Conservation (phyloP, 805 yeast species). For the Wilhelminamyces savonicus region DNA sequence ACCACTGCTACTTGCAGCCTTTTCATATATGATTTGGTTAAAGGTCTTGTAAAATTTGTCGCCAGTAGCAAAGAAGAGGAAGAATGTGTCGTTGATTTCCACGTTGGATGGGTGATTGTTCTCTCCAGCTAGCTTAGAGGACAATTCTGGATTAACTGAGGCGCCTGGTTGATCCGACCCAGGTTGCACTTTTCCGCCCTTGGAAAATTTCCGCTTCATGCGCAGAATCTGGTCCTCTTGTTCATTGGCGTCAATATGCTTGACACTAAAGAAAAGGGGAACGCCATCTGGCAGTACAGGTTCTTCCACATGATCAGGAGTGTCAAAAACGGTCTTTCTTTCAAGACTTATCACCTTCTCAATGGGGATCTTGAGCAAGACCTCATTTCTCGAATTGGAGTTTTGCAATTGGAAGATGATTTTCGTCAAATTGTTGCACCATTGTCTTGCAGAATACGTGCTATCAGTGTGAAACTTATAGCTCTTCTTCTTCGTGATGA, state of each 20-base stretch:
- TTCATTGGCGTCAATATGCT: conserved; percentile 34
- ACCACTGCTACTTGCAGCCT: too few species aligned
- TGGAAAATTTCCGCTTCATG: too few species aligned
- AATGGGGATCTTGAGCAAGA: conserved; percentile 71
- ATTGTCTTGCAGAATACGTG: conserved; percentile 63
- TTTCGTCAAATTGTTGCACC: conserved; percentile 73
- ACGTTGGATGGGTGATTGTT: too few species aligned
- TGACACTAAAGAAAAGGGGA: conserved; percentile 42
- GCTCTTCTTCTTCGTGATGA: conserved; percentile 51
- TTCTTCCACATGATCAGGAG: too few species aligned
- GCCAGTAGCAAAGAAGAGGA: conserved; percentile 59
- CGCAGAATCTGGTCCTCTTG: conserved; percentile 1
- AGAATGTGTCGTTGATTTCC: conserved; percentile 62
- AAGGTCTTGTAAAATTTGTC: conserved; percentile 35
- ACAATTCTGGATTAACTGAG: too few species aligned
- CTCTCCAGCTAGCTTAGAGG: too few species aligned
- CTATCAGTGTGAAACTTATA: conserved; percentile 72
- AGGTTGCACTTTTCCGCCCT: too few species aligned
- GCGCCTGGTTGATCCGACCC: too few species aligned
- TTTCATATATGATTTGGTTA: conserved; percentile 17
- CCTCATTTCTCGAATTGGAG: conserved; percentile 64
- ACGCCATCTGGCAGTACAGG: too few species aligned
- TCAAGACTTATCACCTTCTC: conserved; percentile 59
- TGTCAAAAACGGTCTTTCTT: conserved; percentile 48
- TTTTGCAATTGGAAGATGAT: conserved; percentile 60